Evolutionary conservation across 2,329 filamentous ascomycete species (phyloP), one percentile per base, ranked within the genome.

Genomic region (Stagonosporopsis vannaccii): DNA sequence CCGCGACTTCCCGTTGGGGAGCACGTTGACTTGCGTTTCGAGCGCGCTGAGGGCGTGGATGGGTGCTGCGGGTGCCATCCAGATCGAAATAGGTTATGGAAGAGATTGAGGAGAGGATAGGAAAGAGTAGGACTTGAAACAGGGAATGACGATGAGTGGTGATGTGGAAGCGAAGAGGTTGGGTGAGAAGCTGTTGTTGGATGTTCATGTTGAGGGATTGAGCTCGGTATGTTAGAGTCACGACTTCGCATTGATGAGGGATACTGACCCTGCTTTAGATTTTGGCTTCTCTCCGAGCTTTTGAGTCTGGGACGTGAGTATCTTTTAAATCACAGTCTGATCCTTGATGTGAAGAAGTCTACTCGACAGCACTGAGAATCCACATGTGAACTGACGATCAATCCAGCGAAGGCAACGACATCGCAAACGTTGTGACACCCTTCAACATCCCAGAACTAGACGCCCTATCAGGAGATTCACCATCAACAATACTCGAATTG

Each of bases 1-100:
- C 58, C 83, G 82, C 46, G 76, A 72, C 68, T 83, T 80, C 76
- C 75, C 84, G 60, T 73, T 79, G 61, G 80, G 78, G 70, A 78
- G 80, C 41, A 76, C 78, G 63, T 86, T 82, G 62, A 87, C 73
- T 60, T 80, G 79, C 15, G 78, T 65, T 28, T 80, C 75, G 48
- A 89, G 82, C 17, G 80, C 72, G 48, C 79, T 79, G 43, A 83
- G 76, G 56, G 80, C 77, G 74, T 87, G 85, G 36, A 80, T 68
- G 59, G 82, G 79, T 50, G 83, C 75, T 26, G 82, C 80, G 28
- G 85, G 85, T 9, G 85, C 78, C 85, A 88, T 87, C 2, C 4
- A n/a, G 30, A 13, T 58, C 28, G n/a, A 12, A 42, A 22, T 26
- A 47, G 22, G 36, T 26, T 30, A 35, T 32, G 40, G 47, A 51